These are phyloP conservation scores for Lactarius akahatsu DNA, from an alignment of 768 basidiomycete genomes.

Conservation along the genomic window DNA sequence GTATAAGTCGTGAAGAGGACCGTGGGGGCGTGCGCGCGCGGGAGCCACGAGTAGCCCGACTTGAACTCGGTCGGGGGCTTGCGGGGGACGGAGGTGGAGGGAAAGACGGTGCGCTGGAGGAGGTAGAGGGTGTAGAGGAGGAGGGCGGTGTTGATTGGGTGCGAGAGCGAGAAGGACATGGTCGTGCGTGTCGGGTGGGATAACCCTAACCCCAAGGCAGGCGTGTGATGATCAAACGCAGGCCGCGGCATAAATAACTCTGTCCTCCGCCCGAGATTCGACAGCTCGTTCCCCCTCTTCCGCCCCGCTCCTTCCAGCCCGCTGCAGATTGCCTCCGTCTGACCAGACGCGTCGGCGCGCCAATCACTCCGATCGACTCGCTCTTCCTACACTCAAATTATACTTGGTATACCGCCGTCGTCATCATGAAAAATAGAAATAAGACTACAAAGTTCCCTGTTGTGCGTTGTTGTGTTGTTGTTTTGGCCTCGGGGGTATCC, in stretches of 20 bases:
- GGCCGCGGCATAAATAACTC: not conserved
- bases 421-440: constrained; percentile 81
- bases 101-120: constrained; percentile 71
- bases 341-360: not conserved
- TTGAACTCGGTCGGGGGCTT: constrained; percentile 69
- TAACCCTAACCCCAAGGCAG: not conserved
- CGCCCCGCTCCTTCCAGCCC: not conserved
- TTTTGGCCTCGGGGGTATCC: not conserved
- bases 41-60: constrained; percentile 89
- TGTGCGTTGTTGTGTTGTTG: constrained; percentile 47
- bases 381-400: not conserved
- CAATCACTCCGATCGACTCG: not conserved
- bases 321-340: not conserved
- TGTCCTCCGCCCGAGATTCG: not conserved
- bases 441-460: constrained; percentile 91
- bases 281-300: not conserved
- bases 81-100: constrained; percentile 52
- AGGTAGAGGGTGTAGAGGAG: constrained; percentile 78
- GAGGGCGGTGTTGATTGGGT: constrained; percentile 76
- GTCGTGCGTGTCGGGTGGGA: not conserved
- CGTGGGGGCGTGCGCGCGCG: constrained; percentile 74
- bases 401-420: too few relatives aligned
- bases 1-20: constrained; percentile 78
- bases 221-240: not conserved
- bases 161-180: constrained; percentile 51